Evolutionary conservation across 257 asterid genomes (phyloP).

Genomic region (Echites panduratus): DNA sequence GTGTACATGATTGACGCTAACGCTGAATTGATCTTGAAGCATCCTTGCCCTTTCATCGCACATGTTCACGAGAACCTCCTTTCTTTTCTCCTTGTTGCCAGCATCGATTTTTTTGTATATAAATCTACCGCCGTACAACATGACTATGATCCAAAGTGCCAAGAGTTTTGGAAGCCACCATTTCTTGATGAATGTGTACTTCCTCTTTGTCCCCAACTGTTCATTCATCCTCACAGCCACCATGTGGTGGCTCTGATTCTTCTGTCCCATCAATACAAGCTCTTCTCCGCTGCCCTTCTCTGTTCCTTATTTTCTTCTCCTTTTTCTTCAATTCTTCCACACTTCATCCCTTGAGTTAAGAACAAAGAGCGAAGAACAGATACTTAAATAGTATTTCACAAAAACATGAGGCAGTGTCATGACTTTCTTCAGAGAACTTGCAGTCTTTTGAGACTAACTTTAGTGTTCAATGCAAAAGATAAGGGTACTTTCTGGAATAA

Average conservation of each 20-base stretch:
- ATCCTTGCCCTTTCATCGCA: conserved; percentile 95
- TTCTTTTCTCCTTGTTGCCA: conserved; percentile 51
- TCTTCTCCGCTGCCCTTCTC: not conserved
- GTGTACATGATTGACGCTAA: conserved; percentile 91
- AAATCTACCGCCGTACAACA: conserved; percentile 22
- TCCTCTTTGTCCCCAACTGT: conserved; percentile 41
- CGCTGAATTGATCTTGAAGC: conserved; percentile 91
- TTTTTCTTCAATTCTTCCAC: conserved; percentile 18
- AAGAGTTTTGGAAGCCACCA: conserved; percentile 32
- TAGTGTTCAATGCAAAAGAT: conserved; percentile 27
- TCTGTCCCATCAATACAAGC: conserved; percentile 46
- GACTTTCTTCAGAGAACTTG: conserved; percentile 21
- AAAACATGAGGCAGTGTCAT: conserved; percentile 25
- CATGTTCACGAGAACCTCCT: conserved; percentile 71
- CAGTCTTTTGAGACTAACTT: conserved; percentile 36
- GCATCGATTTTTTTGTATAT: conserved; percentile 42
- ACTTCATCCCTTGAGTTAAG: conserved; percentile 21
- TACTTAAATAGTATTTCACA: conserved; percentile 6
- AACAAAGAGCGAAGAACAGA: conserved; percentile 17
- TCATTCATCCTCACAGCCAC: conserved; percentile 57
- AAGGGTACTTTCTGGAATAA: conserved; percentile 26
- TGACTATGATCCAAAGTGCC: conserved; percentile 39
- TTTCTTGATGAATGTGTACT: conserved; percentile 30
- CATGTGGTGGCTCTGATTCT: conserved; percentile 52
- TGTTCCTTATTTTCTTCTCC: conserved; percentile 10